Conservation (phyloP, 768 basidiomycete genomes). For the Mrakia hoshinonis region DNA sequence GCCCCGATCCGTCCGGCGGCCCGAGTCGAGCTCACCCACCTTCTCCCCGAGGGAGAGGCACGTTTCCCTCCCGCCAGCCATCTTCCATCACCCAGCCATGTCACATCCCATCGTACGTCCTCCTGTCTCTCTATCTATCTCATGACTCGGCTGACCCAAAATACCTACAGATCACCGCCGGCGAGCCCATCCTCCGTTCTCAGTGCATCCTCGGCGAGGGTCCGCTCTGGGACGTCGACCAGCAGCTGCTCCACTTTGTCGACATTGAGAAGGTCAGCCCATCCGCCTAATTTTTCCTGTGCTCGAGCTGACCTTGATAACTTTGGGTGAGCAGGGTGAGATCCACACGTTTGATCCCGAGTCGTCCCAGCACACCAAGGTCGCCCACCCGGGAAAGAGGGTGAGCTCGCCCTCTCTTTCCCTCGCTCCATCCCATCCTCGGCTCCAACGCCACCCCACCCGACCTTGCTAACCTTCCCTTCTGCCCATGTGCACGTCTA, state of each 20-base stretch:
- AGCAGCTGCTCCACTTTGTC: slow-evolving; percentile 9
- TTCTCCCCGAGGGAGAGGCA: not conserved
- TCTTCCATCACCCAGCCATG: not conserved
- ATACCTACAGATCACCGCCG: not conserved
- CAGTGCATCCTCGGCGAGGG: slow-evolving; percentile 24
- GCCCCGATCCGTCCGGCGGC: no score
- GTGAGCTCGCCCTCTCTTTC: not conserved
- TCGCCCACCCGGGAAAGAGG: not conserved
- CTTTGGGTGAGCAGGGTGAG: slow-evolving; percentile 7
- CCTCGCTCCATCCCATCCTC: not conserved
- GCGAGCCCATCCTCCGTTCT: slow-evolving; percentile 16
- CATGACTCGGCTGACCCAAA: not conserved
- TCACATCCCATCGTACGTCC: not conserved
- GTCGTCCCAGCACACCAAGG: not conserved
- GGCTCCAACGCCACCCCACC: no score
- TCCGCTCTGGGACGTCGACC: slow-evolving; percentile 18
- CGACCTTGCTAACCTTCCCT: no score
- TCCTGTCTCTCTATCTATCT: not conserved
- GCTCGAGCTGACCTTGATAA: not conserved
- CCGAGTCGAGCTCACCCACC: no score
- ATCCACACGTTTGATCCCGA: slow-evolving; percentile 21
- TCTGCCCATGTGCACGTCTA: not conserved
- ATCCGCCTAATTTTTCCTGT: not conserved
- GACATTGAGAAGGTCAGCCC: slow-evolving; percentile 22
- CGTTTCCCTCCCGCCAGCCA: not conserved